Evolutionary conservation across 148 eudicot species (phyloP), one percentile per base, ranked within the genome.

Genomic region (Arbutus unedo): DNA sequence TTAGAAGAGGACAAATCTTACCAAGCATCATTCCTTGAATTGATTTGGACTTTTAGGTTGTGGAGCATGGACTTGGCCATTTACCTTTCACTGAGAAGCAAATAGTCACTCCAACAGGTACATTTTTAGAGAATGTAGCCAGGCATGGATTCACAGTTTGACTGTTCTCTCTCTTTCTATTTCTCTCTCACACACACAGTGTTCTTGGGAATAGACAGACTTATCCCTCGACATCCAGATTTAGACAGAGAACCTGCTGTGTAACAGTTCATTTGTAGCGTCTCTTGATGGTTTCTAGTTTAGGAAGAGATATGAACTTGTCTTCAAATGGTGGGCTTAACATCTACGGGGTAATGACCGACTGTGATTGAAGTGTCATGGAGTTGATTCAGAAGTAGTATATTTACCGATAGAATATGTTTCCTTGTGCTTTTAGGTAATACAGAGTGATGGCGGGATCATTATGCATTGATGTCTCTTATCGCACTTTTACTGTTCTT

Each of bases 11-110:
- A 4, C 8, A 50, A 79, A 16, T 79, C 15, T 21, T 51, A 50
- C 59, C 66, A 51, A 9, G 18, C 68, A 74, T 50, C 9, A 31
- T 50, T 60, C 74, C 4, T 74, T 38, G 8, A 48, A 66, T 84
- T 57, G 54, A 66, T 66, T 86, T 87, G 84, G 57, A 48, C 23
- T 82, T 81, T 80, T 89, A 95, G 98, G 98, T 95, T 78, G 98
- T 94, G 80, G 98, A 95, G 89, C 96, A 95, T 87, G 98, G 98
- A 62, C 98, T 95, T 91, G 98, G 98, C 75, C 94, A 94, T 85
- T 90, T 95, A 79, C 98, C 98, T 50, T 95, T 95, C 85, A 95
- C 95, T 57, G 98, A 95, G 86, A 95, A 92, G 89, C 98, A 93
- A 89, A 81, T 95, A 14, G 86, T 88, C 78, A 95, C 98, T 82